Conservation (phyloP, 2,329 filamentous ascomycete species). For the Fusarium paranaense region DNA sequence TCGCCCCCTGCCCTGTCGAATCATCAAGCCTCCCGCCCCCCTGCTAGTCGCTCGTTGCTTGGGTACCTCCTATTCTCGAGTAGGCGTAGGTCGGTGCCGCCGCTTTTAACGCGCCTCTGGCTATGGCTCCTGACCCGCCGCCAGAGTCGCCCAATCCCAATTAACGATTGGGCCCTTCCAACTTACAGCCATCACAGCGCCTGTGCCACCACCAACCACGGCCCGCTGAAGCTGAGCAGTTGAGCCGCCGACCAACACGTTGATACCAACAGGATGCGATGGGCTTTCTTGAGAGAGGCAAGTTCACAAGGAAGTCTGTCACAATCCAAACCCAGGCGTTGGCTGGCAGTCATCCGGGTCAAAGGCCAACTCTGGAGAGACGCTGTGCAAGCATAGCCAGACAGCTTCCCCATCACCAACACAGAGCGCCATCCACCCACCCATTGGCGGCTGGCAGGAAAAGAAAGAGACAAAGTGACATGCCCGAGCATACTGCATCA, state of each 20-base stretch:
- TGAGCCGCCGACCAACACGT: constrained; percentile 35
- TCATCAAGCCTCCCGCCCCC: constrained; percentile 31
- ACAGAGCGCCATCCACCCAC: constrained; percentile 21
- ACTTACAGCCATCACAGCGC: constrained; percentile 42
- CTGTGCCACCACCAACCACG: constrained; percentile 30
- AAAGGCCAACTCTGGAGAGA: constrained; percentile 20
- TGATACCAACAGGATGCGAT: constrained; percentile 9
- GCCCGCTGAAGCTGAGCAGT: constrained; percentile 5
- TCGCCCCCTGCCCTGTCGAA: constrained; percentile 27
- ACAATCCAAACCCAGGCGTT: constrained; percentile 27
- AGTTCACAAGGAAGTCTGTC: constrained; percentile 21
- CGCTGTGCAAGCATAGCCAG: constrained; percentile 13
- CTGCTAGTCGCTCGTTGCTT: constrained; percentile 18
- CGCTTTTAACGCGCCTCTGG: constrained; percentile 42
- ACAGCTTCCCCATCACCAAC: constrained; percentile 19
- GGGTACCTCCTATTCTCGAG: constrained; percentile 23
- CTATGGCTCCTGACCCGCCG: constrained; percentile 27
- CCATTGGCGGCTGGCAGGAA: constrained; percentile 21
- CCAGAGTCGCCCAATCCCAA: constrained; percentile 37
- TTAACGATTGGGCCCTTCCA: constrained; percentile 25
- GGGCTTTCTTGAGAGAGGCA: constrained; percentile 9
- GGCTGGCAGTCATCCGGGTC: constrained; percentile 25
- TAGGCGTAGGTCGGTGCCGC: constrained; percentile 39
- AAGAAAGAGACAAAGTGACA: constrained; percentile 38
- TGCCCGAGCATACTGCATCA: constrained; percentile 38